Evolutionary conservation across 1,284 basidiomycete species (phyloP).

Genomic region (Fomes fomentarius): DNA sequence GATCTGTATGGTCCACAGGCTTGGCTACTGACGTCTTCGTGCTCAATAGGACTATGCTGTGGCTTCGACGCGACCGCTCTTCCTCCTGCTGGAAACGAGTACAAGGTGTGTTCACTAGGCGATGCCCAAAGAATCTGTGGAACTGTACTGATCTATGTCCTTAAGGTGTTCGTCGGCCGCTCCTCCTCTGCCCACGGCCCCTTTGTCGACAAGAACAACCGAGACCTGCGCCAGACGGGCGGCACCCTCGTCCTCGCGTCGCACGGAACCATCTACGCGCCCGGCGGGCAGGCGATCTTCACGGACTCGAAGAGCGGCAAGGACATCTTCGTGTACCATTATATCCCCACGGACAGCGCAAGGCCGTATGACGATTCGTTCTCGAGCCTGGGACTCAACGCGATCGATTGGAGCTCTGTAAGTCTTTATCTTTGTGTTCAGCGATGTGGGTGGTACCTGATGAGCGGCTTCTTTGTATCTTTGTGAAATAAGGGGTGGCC

Average conservation of each 20-base stretch:
- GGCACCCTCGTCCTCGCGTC: constrained; percentile 38
- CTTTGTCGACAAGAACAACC: constrained; percentile 33
- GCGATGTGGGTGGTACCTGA: not conserved
- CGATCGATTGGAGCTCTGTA: constrained; percentile 27
- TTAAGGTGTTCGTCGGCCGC: constrained; percentile 34
- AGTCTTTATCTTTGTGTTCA: constrained; percentile 13
- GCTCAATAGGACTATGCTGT: constrained; percentile 12
- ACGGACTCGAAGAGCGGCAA: constrained; percentile 21
- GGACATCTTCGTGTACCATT: constrained; percentile 27
- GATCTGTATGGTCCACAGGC: no score
- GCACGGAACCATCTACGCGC: constrained; percentile 35
- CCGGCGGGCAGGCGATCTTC: constrained; percentile 25
- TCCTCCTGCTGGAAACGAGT: constrained; percentile 32
- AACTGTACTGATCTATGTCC: not conserved
- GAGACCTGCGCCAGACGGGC: constrained; percentile 28
- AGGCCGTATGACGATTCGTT: constrained; percentile 21
- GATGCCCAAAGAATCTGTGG: not conserved
- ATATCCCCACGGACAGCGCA: constrained; percentile 19
- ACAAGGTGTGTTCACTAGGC: constrained; percentile 11
- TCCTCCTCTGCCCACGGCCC: constrained; percentile 34
- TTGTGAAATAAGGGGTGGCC: constrained; percentile 18
- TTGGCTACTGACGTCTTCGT: no score
- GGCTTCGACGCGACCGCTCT: constrained; percentile 24
- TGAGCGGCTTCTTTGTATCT: not conserved
- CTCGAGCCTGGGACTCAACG: constrained; percentile 22